Base-by-base conservation (phyloP, 805 yeast genomes). In the Nakazawaea wickerhamii region DNA sequence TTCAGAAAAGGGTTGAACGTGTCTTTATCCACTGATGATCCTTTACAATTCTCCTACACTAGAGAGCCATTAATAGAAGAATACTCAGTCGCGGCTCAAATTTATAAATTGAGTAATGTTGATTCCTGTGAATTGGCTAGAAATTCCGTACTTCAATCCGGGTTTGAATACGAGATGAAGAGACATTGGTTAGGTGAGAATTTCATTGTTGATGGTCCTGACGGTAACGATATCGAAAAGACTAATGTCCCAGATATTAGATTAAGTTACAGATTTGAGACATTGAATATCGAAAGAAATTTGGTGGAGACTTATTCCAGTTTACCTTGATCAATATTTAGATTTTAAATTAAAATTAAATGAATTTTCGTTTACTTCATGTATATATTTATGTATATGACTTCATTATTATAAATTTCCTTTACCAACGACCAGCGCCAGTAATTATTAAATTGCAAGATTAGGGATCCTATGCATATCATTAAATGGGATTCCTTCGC, bases 91-190 rank as follows among this genome's bases (percentile, higher is more conserved):
- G 99, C 99, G 5, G 98, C 97, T 0, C 98, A 93, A 63, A 93
- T 93, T 52, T 93, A 90, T 71, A 89, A 93, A 59, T 71, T 93
- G 32, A 87, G 95, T 0, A 80, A 88, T 48, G 98, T 91, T 25
- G 99, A 93, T 63, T 88, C 93, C 95, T 90, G 98, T 59, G 99
- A 93, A 60, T 69, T 93, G 53, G 99, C 99, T 0, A 74, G 80
- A 50, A 90, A 91, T 62, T 90, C 98, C 0, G 98, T 93, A 3
- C 61, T 73, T 46, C 97, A 91, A 70, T 82, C 95, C 56, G 99
- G 99, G 0, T 93, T 90, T 77, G 99, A 93, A 62, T 74, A 80
- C 48, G 72, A 71, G 39, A 73, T 93, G 54, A 93, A 93, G 63
- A 75, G 73, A 54, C 98, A 91, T 59, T 93, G 99, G 99, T 67